Evolutionary conservation across 495 filamentous ascomycete species (phyloP), one percentile per base, ranked within the genome.

Genomic region (Penicillium roqueforti): DNA sequence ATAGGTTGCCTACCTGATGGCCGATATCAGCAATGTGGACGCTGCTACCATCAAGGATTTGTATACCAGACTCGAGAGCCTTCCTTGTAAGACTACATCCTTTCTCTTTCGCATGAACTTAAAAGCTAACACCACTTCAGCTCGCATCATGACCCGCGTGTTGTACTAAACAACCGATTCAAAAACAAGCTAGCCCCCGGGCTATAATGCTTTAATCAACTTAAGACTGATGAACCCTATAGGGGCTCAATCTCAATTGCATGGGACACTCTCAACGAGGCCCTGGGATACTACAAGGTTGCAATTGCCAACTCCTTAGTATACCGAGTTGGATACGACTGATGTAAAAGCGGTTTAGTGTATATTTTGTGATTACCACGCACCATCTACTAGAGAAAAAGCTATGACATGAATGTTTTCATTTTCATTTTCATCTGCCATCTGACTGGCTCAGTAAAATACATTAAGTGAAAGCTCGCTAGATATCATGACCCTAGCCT

Each of bases 1-100:
- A 19, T 57, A 87, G 85, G 80, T 91, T 54, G 95, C 95, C 20
- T 99, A 97, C 67, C 76, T 97, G 54, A 96, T 99, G 93, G 93
- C 95, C 19, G 95, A 99, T 74, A 87, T 99, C 56, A 95, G 88
- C 73, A 77, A 88, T 50, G 90, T 96, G 60, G 84, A 88, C 62
- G 71, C 79, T 11, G 76, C 76, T 20, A 87, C 93, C 55, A 92
- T 97, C 68, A 91, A 89, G 73, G 85, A 88, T 50, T 77, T 99
- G 34, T 89, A 85, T 55, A 85, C 90, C 64, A 85, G 78, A 62
- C 77, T 99, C 39, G 92, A 97, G 64, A 80, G 76, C 51, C 75
- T 97, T 57, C 83, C 77, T 68, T 91, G 89, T 93, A 79, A 76
- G 88, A 73, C 46, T 18, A n/a, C 14, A 19, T 40, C 37, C 42